Percentiles rank a stretch among this genome's conserved stretches.
These are phyloP conservation scores for Ophiocordyceps camponoti-floridani DNA, from an alignment of 2,329 filamentous ascomycete genomes.

Conservation along the genomic window DNA sequence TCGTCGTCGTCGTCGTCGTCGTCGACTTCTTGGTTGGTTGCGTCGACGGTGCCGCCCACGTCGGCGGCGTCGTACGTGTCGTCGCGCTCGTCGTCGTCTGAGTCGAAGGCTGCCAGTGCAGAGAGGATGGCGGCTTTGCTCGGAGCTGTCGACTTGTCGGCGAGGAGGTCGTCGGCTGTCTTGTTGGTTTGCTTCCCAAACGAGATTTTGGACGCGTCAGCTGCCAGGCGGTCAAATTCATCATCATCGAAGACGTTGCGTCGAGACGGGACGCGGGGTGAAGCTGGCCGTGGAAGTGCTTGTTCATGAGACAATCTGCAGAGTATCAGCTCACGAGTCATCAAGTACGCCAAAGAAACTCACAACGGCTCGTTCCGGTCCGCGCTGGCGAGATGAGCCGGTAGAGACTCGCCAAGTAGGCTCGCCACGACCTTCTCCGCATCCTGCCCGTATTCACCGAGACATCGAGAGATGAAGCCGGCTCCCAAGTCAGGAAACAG, in stretches of 20 bases:
- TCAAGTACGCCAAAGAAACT: constrained; percentile 3
- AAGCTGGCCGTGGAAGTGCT: constrained; percentile 31
- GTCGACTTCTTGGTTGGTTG: constrained; percentile 36
- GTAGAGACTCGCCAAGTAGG: constrained; percentile 61
- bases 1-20: constrained; percentile 32
- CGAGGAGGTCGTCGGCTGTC: constrained; percentile 56
- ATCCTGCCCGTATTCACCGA: constrained; percentile 64
- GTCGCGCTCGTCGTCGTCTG: constrained; percentile 89
- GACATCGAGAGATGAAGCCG: constrained; percentile 59
- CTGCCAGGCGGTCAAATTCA: constrained; percentile 53
- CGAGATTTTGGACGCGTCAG: constrained; percentile 51
- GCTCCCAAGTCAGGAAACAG: constrained; percentile 78
- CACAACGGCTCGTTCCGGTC: constrained; percentile 49
- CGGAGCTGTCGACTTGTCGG: constrained; percentile 44
- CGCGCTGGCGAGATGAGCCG: constrained; percentile 42
- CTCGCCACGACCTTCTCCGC: constrained; percentile 67
- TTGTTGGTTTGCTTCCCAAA: constrained; percentile 52
- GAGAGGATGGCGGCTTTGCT: constrained; percentile 78
- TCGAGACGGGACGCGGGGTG: constrained; percentile 35
- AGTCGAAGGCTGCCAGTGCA: constrained; percentile 75
- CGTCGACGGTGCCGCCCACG: constrained; percentile 75
- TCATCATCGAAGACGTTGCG: constrained; percentile 69
- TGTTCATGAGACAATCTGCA: constrained; percentile 11
- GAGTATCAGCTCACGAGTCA: constrained; percentile 5
- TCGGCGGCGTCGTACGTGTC: constrained; percentile 91